Percentiles rank a stretch among this genome's conserved stretches.
Conservation (phyloP, 31 red algal genomes). For the Pterothamnion heteromorphum region DNA sequence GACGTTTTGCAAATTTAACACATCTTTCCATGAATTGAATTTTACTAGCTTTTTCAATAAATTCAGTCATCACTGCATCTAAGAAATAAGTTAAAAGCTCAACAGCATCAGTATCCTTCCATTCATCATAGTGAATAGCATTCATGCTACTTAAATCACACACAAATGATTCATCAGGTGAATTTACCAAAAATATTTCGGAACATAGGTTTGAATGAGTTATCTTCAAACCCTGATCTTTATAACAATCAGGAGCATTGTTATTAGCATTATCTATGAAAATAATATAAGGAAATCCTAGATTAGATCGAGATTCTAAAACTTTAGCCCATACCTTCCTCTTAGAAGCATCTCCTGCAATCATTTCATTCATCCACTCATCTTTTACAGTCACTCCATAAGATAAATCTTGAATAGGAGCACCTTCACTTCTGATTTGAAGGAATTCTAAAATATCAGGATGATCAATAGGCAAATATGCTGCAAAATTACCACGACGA, state of each 20-base stretch:
- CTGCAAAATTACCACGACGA: neutral
- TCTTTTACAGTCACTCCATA: neutral
- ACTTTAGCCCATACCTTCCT: neutral
- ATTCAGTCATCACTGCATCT: neutral
- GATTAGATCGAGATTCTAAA: neutral
- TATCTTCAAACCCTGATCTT: neutral
- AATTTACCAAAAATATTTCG: neutral
- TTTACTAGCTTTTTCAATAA: neutral
- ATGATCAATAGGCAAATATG: neutral
- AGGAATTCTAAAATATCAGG: neutral
- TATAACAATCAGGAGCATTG: neutral
- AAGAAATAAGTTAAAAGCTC: neutral
- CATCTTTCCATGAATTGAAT: too few relatives aligned
- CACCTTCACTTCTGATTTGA: neutral
- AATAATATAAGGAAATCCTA: neutral
- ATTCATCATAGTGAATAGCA: neutral
- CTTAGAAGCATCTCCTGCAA: neutral
- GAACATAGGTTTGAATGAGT: neutral
- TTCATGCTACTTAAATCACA: neutral
- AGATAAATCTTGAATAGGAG: neutral
- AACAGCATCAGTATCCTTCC: neutral
- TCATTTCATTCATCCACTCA: neutral
- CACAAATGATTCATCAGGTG: neutral
- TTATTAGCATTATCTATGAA: neutral
- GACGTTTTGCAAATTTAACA: too few relatives aligned